These are phyloP conservation scores for Plasmodium vinckei DNA, from an alignment of 169 alveolate genomes.

Conservation along the genomic window DNA sequence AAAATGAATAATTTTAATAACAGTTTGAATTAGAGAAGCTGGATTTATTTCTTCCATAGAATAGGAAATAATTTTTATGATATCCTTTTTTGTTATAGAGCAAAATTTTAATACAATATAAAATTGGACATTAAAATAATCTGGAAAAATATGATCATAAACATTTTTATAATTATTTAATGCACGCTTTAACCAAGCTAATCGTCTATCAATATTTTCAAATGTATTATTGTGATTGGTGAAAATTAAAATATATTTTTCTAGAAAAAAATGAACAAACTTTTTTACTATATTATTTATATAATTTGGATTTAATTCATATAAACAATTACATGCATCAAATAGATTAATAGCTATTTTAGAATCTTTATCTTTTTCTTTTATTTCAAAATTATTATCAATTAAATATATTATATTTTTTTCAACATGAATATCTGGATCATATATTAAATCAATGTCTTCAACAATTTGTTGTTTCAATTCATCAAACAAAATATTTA, in stretches of 20 bases:
- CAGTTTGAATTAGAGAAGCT: conserved; percentile 43
- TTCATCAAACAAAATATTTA: conserved; percentile 30
- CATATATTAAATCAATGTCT: conserved; percentile 65
- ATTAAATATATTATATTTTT: conserved; percentile 20
- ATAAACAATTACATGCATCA: conserved; percentile 72
- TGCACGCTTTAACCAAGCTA: conserved; percentile 66
- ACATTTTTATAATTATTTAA: conserved; percentile 64
- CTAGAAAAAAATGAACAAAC: conserved; percentile 55
- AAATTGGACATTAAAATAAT: conserved; percentile 41
- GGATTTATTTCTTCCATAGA: conserved; percentile 54
- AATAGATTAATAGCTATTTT: conserved; percentile 33
- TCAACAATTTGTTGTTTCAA: conserved; percentile 60
- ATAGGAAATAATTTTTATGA: conserved; percentile 64
- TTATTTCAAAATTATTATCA: not conserved
- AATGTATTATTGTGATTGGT: conserved; percentile 58
- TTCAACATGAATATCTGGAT: conserved; percentile 63
- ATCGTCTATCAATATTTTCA: conserved; percentile 63
- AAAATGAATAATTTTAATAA: conserved; percentile 63
- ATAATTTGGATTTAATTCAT: conserved; percentile 20
- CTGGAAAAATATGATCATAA: conserved; percentile 53
- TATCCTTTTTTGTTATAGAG: conserved; percentile 41
- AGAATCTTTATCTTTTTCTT: not conserved
- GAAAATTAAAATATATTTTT: conserved; percentile 49
- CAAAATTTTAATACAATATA: conserved; percentile 50
- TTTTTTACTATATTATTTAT: conserved; percentile 26